Evolutionary conservation across 2,329 filamentous ascomycete species (phyloP).

Genomic region (Coniochaeta sp.): DNA sequence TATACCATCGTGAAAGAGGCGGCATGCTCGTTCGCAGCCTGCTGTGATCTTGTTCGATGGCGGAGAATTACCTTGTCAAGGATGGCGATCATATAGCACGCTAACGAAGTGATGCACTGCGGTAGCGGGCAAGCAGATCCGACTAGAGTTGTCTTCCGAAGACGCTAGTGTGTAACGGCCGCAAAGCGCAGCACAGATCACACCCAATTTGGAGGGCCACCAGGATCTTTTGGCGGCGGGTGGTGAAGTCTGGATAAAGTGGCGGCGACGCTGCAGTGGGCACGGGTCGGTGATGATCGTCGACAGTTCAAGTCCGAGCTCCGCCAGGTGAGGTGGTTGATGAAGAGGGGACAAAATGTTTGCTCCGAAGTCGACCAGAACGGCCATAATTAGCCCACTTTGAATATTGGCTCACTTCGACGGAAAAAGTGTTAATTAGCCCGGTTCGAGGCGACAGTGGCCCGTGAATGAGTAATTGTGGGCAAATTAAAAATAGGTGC

Average conservation of each 20-base stretch:
- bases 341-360: too few relatives aligned
- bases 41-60: neutral
- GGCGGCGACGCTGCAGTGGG: neutral
- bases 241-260: neutral
- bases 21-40: neutral
- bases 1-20: too few relatives aligned
- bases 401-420: neutral
- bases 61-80: neutral
- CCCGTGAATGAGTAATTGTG: too few relatives aligned
- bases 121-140: neutral
- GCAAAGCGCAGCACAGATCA: constrained; percentile 3
- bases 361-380: neutral
- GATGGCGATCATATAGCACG: neutral
- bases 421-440: too few relatives aligned
- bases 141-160: neutral
- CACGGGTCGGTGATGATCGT: neutral
- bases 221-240: too few relatives aligned
- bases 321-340: too few relatives aligned
- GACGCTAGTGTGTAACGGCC: constrained; percentile 3
- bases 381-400: constrained; percentile 2
- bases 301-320: neutral
- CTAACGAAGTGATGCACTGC: neutral
- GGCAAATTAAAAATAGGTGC: constrained; percentile 29
- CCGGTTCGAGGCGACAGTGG: too few relatives aligned
- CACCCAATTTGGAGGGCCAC: neutral